Base-by-base conservation (phyloP, 2,329 filamentous ascomycete species). In the Fusarium euwallaceae region DNA sequence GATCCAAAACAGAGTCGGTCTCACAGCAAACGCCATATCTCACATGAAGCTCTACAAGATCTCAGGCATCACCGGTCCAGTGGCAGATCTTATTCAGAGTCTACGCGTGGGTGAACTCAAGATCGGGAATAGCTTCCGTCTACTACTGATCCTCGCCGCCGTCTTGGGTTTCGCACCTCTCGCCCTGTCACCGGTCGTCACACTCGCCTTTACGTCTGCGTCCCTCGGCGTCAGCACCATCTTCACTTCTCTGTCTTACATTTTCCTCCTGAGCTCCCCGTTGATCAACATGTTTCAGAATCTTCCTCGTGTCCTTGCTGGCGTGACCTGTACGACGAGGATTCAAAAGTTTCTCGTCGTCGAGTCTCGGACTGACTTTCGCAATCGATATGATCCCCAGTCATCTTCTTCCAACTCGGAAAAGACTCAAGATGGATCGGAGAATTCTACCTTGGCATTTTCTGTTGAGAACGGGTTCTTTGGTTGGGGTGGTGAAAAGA, bases 271-370 rank as follows among this genome's bases (percentile, higher is more conserved):
- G 2, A 77, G 81, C 0, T 63, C 67, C 1, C 84, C 84, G 0
- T 70, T 86, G 0, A 53, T 74, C 1, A 29, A 48, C 4, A 48
- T 85, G 0, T 81, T 86, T 12, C 81, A 85, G 48, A 68, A 60
- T 2, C 69, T 84, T 4, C 83, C 84, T 0, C 29, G 37, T 0
- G 58, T 85, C 0, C 70, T 84, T 16, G 76, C 81, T 0, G 80
- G 78, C 0, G 41, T 84, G 22, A 76, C 80, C 1, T 84, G 83
- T 60, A 64, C 82, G 7, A 68, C 73, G 27, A 79, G 83, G 3
- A 81, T 86, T 1, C 83, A 85, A 45, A 73, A 64, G 0, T 85
- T 84, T n/a, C 70, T 87, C 1, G 82, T 82, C 2, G 48, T 65
- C 1, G 78, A 80, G 7, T 69, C 78, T 0, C 77, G 75, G 0